Conservation (phyloP, 805 yeast species). For the Sugiyamaella marilandica region DNA sequence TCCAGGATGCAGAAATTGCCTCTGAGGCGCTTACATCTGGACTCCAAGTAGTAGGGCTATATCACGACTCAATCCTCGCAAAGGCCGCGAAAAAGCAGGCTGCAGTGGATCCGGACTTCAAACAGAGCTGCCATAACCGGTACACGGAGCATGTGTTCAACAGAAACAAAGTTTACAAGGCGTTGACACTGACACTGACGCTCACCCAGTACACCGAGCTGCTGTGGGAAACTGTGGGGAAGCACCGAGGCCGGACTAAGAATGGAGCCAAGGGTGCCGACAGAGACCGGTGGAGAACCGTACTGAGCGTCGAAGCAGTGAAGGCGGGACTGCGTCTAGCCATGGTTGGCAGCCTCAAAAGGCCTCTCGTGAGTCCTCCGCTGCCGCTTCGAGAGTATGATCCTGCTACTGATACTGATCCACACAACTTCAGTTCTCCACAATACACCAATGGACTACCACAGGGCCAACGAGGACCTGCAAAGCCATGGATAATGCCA, state of each 20-base stretch:
- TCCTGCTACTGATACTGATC: constrained; percentile 22
- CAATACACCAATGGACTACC: not conserved
- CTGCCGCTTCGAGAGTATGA: constrained; percentile 34
- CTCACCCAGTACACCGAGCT: constrained; percentile 34
- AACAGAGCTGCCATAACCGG: constrained; percentile 26
- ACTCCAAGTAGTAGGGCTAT: constrained; percentile 34
- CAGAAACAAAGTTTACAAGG: constrained; percentile 23
- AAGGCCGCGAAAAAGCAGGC: constrained; percentile 26
- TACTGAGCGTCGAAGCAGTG: constrained; percentile 29
- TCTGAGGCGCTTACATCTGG: constrained; percentile 31
- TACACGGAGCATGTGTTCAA: constrained; percentile 25
- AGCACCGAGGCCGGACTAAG: constrained; percentile 16
- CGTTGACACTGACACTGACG: constrained; percentile 28
- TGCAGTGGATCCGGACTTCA: constrained; percentile 18
- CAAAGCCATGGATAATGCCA: constrained; percentile 24
- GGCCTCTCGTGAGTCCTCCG: constrained; percentile 30
- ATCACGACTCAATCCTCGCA: constrained; percentile 35
- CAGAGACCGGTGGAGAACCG: constrained; percentile 25
- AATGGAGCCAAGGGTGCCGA: constrained; percentile 9
- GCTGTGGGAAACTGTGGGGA: constrained; percentile 35
- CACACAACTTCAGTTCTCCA: not conserved
- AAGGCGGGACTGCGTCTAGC: constrained; percentile 32
- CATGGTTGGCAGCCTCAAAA: constrained; percentile 26
- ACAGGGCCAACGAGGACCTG: constrained; percentile 1
- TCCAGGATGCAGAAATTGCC: constrained; percentile 36